phyloP scores from a whole-genome alignment of 2,329 filamentous ascomycete species.

The Stachybotrys chartarum region DNA sequence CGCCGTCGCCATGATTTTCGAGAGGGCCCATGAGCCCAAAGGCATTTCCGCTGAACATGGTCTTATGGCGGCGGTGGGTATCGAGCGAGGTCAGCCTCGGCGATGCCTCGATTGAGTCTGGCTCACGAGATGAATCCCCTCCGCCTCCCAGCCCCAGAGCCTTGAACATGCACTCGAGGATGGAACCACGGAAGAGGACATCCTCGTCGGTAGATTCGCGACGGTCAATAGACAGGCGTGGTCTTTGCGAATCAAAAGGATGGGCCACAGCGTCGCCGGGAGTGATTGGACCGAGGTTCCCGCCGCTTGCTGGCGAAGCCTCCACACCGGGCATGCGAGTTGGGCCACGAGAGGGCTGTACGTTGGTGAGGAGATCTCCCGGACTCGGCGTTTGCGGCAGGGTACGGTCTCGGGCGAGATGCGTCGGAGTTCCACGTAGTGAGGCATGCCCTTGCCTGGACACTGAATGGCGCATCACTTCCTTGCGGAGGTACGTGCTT shows the following conservation, averaged over 20 bases:
- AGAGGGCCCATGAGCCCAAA: slow-evolving; percentile 88
- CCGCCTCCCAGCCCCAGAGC: slow-evolving; percentile 74
- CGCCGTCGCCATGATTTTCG: slow-evolving; percentile 67
- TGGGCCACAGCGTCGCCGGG: slow-evolving; percentile 30
- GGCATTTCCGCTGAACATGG: slow-evolving; percentile 63
- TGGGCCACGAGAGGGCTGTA: slow-evolving; percentile 59
- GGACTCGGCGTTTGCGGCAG: slow-evolving; percentile 51
- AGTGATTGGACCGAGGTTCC: slow-evolving; percentile 2
- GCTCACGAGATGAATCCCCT: slow-evolving; percentile 57
- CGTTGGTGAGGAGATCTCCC: slow-evolving; percentile 74
- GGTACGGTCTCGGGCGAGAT: slow-evolving; percentile 31
- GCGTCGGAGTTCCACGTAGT: slow-evolving; percentile 31
- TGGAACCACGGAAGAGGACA: slow-evolving; percentile 77
- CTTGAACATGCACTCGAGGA: slow-evolving; percentile 93
- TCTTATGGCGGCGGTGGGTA: slow-evolving; percentile 63
- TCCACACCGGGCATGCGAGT: slow-evolving; percentile 31
- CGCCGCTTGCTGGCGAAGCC: slow-evolving; percentile 3
- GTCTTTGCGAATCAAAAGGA: slow-evolving; percentile 40
- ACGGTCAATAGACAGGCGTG: slow-evolving; percentile 51
- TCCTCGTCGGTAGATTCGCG: slow-evolving; percentile 86
- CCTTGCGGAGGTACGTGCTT: slow-evolving; percentile 68
- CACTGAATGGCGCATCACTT: slow-evolving; percentile 66
- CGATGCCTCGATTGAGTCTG: slow-evolving; percentile 75
- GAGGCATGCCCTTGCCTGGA: slow-evolving; percentile 39
- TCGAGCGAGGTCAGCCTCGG: slow-evolving; percentile 81